Base-by-base conservation (phyloP, 2,329 filamentous ascomycete genomes). In the Aspergillus caelatus region DNA sequence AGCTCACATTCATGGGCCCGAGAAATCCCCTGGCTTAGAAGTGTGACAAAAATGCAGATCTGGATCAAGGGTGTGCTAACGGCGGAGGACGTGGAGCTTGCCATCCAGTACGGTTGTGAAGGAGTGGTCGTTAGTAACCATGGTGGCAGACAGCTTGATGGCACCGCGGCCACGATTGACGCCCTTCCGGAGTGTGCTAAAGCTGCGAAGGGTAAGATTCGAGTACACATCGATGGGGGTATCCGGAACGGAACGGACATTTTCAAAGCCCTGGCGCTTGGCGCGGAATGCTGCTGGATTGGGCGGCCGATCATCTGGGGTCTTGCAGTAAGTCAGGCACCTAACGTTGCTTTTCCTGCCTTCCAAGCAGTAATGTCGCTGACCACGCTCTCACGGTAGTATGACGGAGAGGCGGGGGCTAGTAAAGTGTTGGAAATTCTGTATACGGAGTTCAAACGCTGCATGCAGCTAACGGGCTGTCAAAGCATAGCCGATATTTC, bases 21-120 rank as follows among this genome's bases (percentile, higher is more conserved):
- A 1, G 80, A 82, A 41, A 82, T 86, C 50, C 77, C 78, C 0
- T 86, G 82, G 80, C 64, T 86, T 59, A 76, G 81, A 16, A 77
- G 73, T 11, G 71, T 81, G 50, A 85, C 82, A 0, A 81, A 78
- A 34, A 80, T 86, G 75, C 76, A 84, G 58, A 80, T 70, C 45
- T 75, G 65, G 69, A 68, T 74, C 60, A 72, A 76, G 64, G 72
- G 68, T 3, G 66, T 76, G 6, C 63, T 74, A 6, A 76, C 74
- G 0, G 70, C 72, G 2, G 77, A 79, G 61, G 77, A 79, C 64
- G 76, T 77, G 1, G 65, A 72, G 10, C 66, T 74, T 3, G 78
- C 78, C 4, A 67, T 78, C 16, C 65, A 75, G 26, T 75, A 78
- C 66, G 71, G 73, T 5, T 73, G 75, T 45, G 74, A 79, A 41